phyloP scores from a whole-genome alignment of 108 stramenopile genomes.

The Cyclotella baltica region DNA sequence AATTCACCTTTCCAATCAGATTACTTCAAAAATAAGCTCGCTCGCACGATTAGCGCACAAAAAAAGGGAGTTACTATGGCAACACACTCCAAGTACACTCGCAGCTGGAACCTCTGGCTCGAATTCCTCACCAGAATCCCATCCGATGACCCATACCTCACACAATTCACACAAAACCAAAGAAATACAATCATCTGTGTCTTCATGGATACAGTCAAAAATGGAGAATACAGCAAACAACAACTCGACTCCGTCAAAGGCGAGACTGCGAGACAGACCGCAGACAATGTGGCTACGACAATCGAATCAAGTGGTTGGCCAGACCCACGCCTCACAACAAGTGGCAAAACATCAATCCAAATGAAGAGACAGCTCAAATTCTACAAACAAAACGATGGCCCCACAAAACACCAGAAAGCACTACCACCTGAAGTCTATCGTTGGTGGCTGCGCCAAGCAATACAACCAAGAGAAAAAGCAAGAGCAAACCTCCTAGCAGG shows the following conservation, averaged over 20 bases:
- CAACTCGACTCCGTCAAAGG: constrained; percentile 15
- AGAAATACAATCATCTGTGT: constrained; percentile 5
- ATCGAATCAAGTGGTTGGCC: constrained; percentile 21
- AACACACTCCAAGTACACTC: constrained; percentile 27
- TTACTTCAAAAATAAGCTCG: constrained; percentile 1
- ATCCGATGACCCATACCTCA: background rate
- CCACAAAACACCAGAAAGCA: constrained; percentile 22
- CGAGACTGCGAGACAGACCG: constrained; percentile 1
- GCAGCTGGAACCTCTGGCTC: constrained; percentile 16
- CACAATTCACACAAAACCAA: background rate
- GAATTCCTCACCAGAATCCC: constrained; percentile 4
- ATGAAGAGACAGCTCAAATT: background rate
- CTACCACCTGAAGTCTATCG: constrained; percentile 30
- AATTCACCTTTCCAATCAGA: background rate
- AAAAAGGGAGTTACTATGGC: constrained; percentile 17
- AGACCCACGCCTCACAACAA: constrained; percentile 13
- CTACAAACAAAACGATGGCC: constrained; percentile 1
- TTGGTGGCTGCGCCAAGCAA: background rate
- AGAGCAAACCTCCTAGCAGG: constrained; percentile 6
- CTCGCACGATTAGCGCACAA: constrained; percentile 17
- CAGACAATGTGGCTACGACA: background rate
- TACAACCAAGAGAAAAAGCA: constrained; percentile 15
- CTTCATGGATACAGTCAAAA: constrained; percentile 23
- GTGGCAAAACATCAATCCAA: background rate
- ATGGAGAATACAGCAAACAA: background rate